These are phyloP conservation scores for Acanthamoeba royreba DNA, from an alignment of 208 protist species.

Conservation along the genomic window DNA sequence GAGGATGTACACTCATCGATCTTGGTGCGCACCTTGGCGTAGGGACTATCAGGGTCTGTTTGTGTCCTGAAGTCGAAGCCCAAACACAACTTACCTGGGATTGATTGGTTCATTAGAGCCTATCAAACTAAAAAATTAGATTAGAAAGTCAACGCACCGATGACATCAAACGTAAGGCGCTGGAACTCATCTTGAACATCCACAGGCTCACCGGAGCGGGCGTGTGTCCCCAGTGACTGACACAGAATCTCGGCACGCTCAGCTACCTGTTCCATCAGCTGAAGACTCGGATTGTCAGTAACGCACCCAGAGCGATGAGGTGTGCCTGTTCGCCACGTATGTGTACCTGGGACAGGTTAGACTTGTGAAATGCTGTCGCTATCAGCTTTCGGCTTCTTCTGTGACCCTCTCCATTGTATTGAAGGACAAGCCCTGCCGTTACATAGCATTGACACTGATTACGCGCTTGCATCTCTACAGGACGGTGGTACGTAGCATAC, in stretches of 20 bases:
- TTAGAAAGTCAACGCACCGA: background rate
- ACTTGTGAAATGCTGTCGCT: background rate
- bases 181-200: background rate
- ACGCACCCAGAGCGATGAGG: background rate
- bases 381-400: background rate
- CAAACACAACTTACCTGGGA: background rate
- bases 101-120: background rate
- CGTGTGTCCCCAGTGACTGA: background rate
- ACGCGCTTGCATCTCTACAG: background rate
- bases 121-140: background rate
- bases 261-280: background rate
- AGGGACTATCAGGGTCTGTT: background rate
- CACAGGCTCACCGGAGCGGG: background rate
- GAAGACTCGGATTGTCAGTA: too few species aligned
- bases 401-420: background rate
- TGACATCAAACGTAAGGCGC: background rate
- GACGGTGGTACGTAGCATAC: background rate
- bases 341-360: background rate
- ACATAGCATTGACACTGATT: background rate
- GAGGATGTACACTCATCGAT: background rate
- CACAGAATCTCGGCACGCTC: background rate
- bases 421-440: background rate
- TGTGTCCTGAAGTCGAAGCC: slow-evolving; percentile 13
- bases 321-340: background rate
- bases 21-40: background rate